Percentiles rank a stretch among this genome's conserved stretches.
These are phyloP conservation scores for Aspergillus olivimuriae DNA, from an alignment of 495 filamentous ascomycete species.

Conservation along the genomic window DNA sequence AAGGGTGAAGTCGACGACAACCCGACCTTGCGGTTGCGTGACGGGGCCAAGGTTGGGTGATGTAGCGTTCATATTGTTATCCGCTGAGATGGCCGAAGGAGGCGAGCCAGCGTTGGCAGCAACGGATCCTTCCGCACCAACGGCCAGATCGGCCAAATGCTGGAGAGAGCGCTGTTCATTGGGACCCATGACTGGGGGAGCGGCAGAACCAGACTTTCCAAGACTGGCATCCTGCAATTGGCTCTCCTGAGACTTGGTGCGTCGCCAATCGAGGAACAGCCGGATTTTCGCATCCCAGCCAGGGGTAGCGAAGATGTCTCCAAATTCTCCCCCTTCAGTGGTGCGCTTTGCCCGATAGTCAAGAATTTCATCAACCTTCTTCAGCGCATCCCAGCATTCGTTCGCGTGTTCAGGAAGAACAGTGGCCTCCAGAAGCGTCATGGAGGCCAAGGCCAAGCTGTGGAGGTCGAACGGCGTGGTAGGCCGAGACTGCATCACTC, in stretches of 20 bases:
- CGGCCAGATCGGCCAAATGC: constrained; percentile 59
- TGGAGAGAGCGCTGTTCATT: constrained; percentile 51
- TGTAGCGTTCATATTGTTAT: constrained; percentile 22
- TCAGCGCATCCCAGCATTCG: constrained; percentile 40
- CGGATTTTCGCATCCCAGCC: constrained; percentile 43
- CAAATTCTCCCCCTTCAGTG: constrained; percentile 24
- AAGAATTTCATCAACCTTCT: constrained; percentile 40
- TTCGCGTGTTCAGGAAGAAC: constrained; percentile 41
- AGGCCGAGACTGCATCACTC: constrained; percentile 38
- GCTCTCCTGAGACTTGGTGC: constrained; percentile 33
- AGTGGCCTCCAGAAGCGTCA: constrained; percentile 61
- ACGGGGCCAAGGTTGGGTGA: constrained; percentile 25
- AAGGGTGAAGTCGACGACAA: constrained; percentile 39
- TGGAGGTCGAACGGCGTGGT: constrained; percentile 64
- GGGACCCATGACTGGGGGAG: constrained; percentile 37
- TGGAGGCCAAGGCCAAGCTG: constrained; percentile 57
- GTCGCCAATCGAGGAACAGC: constrained; percentile 40
- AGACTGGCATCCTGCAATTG: constrained; percentile 30
- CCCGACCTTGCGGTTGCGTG: constrained; percentile 25
- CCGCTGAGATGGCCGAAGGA: constrained; percentile 25
- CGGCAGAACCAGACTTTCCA: constrained; percentile 15
- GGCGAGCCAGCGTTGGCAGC: constrained; percentile 29
- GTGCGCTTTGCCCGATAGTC: constrained; percentile 29
- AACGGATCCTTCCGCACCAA: constrained; percentile 40
- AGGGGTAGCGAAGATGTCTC: constrained; percentile 33